Evolutionary conservation across 2,329 filamentous ascomycete species (phyloP).

Genomic region (Cryphonectria japonica): DNA sequence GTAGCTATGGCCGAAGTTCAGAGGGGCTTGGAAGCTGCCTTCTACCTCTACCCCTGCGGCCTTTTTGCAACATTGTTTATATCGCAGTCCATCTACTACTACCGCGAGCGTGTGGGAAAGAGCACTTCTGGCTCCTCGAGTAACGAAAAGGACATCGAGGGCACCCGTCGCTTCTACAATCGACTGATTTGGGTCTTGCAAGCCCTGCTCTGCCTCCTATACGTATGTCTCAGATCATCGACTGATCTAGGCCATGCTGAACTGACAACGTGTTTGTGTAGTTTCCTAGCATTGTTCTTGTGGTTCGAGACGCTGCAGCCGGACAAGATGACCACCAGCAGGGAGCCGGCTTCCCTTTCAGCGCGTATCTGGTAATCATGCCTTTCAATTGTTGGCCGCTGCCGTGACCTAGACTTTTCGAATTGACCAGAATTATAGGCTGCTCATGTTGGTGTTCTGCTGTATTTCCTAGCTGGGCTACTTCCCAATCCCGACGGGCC

Average conservation of each 20-base stretch:
- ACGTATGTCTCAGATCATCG: slow-evolving; percentile 29
- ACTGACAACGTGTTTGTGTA: slow-evolving; percentile 12
- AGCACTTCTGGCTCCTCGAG: slow-evolving; percentile 33
- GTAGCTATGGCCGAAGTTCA: slow-evolving; percentile 32
- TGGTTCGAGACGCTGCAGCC: slow-evolving; percentile 40
- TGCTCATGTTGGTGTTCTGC: slow-evolving; percentile 45
- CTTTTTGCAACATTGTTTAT: slow-evolving; percentile 44
- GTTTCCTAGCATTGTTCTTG: slow-evolving; percentile 41
- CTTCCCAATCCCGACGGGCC: slow-evolving; percentile 50
- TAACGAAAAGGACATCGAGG: slow-evolving; percentile 36
- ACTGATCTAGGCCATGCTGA: slow-evolving; percentile 3
- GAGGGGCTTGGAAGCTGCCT: slow-evolving; percentile 43
- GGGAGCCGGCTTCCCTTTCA: slow-evolving; percentile 41
- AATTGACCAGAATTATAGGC: slow-evolving; percentile 35
- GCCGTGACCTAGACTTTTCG: not conserved
- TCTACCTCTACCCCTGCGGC: slow-evolving; percentile 46
- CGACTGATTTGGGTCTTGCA: slow-evolving; percentile 44
- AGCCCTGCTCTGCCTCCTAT: slow-evolving; percentile 37
- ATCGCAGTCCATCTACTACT: slow-evolving; percentile 44
- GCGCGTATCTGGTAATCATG: slow-evolving; percentile 42
- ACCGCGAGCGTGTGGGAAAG: slow-evolving; percentile 38
- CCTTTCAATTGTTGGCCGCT: slow-evolving; percentile 27
- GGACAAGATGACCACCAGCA: slow-evolving; percentile 35
- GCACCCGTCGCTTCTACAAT: slow-evolving; percentile 38
- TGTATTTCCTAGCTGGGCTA: slow-evolving; percentile 47